Evolutionary conservation across 805 yeast genomes (phyloP).

Genomic region (Sungouiozyma intestinalis): DNA sequence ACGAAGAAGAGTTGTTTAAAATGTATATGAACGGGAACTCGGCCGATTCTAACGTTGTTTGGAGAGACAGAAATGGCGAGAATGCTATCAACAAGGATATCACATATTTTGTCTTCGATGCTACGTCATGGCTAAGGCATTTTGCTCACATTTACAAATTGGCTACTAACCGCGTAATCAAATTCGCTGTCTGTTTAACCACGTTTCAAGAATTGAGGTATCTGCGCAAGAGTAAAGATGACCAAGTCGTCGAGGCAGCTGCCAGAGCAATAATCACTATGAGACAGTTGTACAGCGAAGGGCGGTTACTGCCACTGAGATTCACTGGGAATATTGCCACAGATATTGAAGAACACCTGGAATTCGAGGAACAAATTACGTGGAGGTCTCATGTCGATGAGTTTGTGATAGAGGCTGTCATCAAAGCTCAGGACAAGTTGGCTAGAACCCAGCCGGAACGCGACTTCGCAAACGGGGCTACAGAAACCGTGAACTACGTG

Average conservation of each 20-base stretch:
- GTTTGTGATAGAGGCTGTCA: conserved; percentile 44
- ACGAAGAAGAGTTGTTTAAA: conserved; percentile 8
- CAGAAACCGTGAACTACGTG: conserved; percentile 40
- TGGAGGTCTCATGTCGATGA: conserved; percentile 71
- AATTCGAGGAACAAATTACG: conserved; percentile 59
- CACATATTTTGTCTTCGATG: conserved; percentile 57
- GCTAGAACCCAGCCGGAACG: not conserved
- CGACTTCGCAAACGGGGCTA: conserved; percentile 10
- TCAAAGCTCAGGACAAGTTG: conserved; percentile 19
- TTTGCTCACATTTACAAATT: conserved; percentile 69
- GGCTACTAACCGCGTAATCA: conserved; percentile 47
- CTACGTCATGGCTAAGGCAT: conserved; percentile 73
- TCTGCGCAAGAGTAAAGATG: conserved; percentile 59
- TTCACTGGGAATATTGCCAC: conserved; percentile 62
- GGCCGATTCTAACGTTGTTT: conserved; percentile 2
- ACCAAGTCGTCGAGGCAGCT: conserved; percentile 67
- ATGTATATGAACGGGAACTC: conserved; percentile 8
- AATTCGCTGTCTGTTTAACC: conserved; percentile 56
- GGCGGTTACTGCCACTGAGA: conserved; percentile 47
- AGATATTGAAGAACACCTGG: conserved; percentile 60
- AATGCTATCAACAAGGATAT: conserved; percentile 40
- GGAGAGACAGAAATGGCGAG: conserved; percentile 3
- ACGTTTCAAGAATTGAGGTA: conserved; percentile 72
- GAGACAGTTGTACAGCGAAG: conserved; percentile 51
- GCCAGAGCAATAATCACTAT: conserved; percentile 69